Evolutionary conservation across 805 yeast genomes (phyloP), one percentile per base, ranked within the genome.

Genomic region (Candida saitoana): DNA sequence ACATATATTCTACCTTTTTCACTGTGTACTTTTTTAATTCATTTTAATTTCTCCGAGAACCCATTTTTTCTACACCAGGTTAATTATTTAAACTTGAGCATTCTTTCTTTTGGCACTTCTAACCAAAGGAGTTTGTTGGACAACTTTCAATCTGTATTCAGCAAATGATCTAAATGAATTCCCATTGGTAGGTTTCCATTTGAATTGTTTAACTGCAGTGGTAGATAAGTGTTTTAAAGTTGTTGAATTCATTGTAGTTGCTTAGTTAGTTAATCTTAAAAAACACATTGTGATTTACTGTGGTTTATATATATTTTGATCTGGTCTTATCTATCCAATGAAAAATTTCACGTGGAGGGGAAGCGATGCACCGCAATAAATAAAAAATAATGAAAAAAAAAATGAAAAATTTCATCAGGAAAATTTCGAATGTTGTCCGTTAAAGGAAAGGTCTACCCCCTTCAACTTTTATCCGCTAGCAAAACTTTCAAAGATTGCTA

Each of bases 161-260:
- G 72, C 72, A 52, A 69, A 69, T 3, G 70, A 59, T 43, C 71
- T 57, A 54, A 65, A 69, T 16, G 71, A 58, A 52, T 66, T 57
- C 30, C 71, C 71, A 37, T 57, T 47, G 15, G 64, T 62, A 15
- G 71, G 71, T 40, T 55, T 54, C 69, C 71, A 66, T 52, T 63
- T 65, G 32, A 29, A 29, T 5, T 5, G 12, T 14, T 29, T 29
- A 9, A 29, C 32, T 12, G 32, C 32, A 9, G 16, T 12, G 16
- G 32, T 29, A 9, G 32, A 29, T 29, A 29, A 29, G 11, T 29
- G 32, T 29, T 29, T 29, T 5, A 29, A 9, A 29, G 32, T 22
- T 11, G 11, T 22, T 22, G 27, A n/a, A n/a, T n/a, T n/a, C n/a
- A n/a, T n/a, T n/a, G n/a, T n/a, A n/a, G n/a, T n/a, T n/a, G n/a